These are phyloP conservation scores for Primulina tabacum DNA, from an alignment of 257 asterid species.

Conservation along the genomic window DNA sequence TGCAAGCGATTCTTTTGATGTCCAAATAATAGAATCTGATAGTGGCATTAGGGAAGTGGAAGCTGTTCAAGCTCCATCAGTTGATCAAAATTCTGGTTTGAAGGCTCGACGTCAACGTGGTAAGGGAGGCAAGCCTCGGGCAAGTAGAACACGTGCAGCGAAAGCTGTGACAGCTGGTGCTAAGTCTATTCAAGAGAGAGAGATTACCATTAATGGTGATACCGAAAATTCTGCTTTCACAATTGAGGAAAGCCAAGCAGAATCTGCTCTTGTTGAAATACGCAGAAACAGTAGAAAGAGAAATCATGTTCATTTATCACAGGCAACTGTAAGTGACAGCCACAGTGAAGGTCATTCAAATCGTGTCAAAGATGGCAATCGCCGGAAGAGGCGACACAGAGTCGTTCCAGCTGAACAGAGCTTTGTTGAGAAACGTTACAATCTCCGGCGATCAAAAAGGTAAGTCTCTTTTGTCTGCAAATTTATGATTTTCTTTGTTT, in stretches of 20 bases:
- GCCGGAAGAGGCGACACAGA: constrained; percentile 67
- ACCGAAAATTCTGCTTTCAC: constrained; percentile 42
- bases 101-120: constrained; percentile 37
- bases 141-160: constrained; percentile 34
- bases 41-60: constrained; percentile 40
- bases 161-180: constrained; percentile 38
- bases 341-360: constrained; percentile 68
- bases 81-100: constrained; percentile 41
- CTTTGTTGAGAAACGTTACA: constrained; percentile 69
- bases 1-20: constrained; percentile 56
- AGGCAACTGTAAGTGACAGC: constrained; percentile 57
- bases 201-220: constrained; percentile 42
- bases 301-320: constrained; percentile 40
- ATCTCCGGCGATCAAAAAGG: constrained; percentile 75
- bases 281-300: constrained; percentile 60
- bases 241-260: constrained; percentile 55
- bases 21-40: constrained; percentile 43
- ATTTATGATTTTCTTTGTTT: constrained; percentile 13
- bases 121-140: constrained; percentile 39
- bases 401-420: constrained; percentile 44
- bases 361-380: constrained; percentile 53
- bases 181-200: constrained; percentile 25
- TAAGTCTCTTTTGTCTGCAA: constrained; percentile 27
- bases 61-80: constrained; percentile 44
- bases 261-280: constrained; percentile 45